Percentiles rank a stretch among this genome's conserved stretches.
These are phyloP conservation scores for Aristolochia fimbriata DNA, from an alignment of 164 flowering plant genomes.

Conservation along the genomic window DNA sequence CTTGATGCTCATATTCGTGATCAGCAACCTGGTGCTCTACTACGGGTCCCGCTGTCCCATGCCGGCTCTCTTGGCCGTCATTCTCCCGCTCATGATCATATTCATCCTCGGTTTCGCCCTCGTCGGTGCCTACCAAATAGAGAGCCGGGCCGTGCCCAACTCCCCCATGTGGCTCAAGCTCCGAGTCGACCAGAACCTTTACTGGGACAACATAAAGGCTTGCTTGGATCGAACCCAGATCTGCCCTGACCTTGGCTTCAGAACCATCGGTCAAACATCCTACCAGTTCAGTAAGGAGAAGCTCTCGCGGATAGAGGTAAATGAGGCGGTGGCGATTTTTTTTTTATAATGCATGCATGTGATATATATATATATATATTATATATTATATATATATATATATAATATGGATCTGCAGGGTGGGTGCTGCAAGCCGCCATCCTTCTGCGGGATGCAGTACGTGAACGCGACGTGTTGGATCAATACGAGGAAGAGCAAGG, in stretches of 20 bases:
- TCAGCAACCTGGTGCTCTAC: conserved; percentile 22
- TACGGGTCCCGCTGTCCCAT: conserved; percentile 6
- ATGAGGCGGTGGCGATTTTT: neutral
- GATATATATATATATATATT: too few species aligned
- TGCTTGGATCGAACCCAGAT: conserved; percentile 18
- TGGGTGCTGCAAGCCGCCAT: conserved; percentile 46
- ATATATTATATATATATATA: neutral
- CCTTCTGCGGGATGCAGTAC: conserved; percentile 25
- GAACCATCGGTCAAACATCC: conserved; percentile 5
- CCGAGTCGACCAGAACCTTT: conserved; percentile 6
- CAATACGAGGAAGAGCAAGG: neutral
- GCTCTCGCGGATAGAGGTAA: conserved; percentile 27
- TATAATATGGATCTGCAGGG: conserved; percentile 8
- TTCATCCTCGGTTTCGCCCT: conserved; percentile 24
- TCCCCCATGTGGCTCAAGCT: conserved; percentile 29
- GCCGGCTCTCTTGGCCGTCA: conserved; percentile 15
- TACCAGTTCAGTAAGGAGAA: conserved; percentile 16
- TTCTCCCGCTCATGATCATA: conserved; percentile 24
- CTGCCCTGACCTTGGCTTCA: conserved; percentile 19
- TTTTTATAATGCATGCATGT: too few species aligned
- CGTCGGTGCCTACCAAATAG: conserved; percentile 21
- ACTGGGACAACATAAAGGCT: conserved; percentile 28
- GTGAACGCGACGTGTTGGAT: conserved; percentile 39
- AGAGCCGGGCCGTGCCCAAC: conserved; percentile 16
- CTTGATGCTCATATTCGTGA: conserved; percentile 19